A percentile compares a stretch with the other conserved stretches of the same genome.
These are phyloP conservation scores for Lepidium africanum DNA, from an alignment of 345 rosid genomes.

Conservation along the genomic window DNA sequence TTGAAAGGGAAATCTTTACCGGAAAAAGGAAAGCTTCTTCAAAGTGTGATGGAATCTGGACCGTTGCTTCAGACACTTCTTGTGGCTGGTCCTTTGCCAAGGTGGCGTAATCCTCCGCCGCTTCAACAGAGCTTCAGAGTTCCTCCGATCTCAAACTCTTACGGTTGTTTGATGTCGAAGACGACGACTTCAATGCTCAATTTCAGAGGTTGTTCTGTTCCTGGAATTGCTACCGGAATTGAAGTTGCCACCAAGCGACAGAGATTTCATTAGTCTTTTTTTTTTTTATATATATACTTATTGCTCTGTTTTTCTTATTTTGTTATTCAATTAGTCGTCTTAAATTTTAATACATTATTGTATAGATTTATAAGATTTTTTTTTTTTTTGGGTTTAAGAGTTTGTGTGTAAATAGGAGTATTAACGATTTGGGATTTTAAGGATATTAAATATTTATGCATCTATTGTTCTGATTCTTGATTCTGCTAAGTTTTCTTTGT, in stretches of 20 bases:
- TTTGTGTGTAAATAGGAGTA: constrained; percentile 10
- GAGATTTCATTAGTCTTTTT: constrained; percentile 42
- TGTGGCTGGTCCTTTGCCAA: constrained; percentile 87
- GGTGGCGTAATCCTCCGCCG: constrained; percentile 97
- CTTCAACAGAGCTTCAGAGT: constrained; percentile 44
- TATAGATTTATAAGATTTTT: constrained; percentile 1
- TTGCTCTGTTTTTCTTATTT: background rate
- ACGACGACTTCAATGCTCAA: constrained; percentile 28
- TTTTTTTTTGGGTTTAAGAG: background rate
- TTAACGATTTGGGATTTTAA: background rate
- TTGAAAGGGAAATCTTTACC: constrained; percentile 54
- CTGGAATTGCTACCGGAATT: constrained; percentile 33
- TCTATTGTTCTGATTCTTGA: background rate
- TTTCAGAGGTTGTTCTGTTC: constrained; percentile 32
- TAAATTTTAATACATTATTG: constrained; percentile 11
- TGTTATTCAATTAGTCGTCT: background rate
- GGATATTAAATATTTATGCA: background rate
- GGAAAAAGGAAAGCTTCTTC: constrained; percentile 60
- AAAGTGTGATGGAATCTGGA: constrained; percentile 61
- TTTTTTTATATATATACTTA: background rate
- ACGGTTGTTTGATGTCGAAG: constrained; percentile 26
- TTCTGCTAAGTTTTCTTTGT: background rate
- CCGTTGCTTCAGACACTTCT: constrained; percentile 77
- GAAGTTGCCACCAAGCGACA: constrained; percentile 51
- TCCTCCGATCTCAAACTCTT: constrained; percentile 43